phyloP scores from a whole-genome alignment of 495 filamentous ascomycete genomes.

The Podospora sp. region DNA sequence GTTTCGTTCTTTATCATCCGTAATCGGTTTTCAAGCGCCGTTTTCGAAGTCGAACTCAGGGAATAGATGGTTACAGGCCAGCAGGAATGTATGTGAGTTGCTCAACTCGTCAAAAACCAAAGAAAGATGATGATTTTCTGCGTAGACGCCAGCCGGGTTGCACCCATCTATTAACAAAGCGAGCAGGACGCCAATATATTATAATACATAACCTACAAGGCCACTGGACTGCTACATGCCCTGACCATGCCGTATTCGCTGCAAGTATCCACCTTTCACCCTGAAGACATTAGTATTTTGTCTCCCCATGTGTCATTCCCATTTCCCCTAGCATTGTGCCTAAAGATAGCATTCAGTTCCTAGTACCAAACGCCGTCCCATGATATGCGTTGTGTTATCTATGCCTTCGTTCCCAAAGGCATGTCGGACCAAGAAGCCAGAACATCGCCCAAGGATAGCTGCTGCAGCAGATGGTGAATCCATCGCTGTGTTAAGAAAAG shows the following conservation, averaged over 20 bases:
- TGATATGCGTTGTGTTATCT: conserved; percentile 24
- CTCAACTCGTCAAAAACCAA: too few relatives aligned
- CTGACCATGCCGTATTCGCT: conserved; percentile 8
- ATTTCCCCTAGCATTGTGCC: neutral
- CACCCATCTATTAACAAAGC: neutral
- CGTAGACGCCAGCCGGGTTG: too few relatives aligned
- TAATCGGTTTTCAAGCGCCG: too few relatives aligned
- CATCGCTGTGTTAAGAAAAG: neutral
- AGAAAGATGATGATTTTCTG: too few relatives aligned
- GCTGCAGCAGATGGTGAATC: neutral
- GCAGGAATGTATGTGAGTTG: too few relatives aligned
- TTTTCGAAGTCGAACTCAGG: too few relatives aligned
- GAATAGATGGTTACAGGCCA: too few relatives aligned
- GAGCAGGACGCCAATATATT: conserved; percentile 17
- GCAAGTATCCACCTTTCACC: conserved; percentile 6
- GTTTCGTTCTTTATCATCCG: too few relatives aligned
- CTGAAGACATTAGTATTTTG: neutral
- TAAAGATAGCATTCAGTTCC: conserved; percentile 16
- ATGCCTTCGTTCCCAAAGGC: conserved; percentile 15
- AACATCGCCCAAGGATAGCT: conserved; percentile 19
- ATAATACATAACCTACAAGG: conserved; percentile 26
- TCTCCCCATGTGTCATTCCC: neutral
- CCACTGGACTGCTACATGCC: neutral
- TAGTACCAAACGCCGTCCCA: conserved; percentile 27
- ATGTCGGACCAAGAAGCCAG: conserved; percentile 8